These are phyloP conservation scores for Suillus hirtellus DNA, from an alignment of 768 basidiomycete genomes.

Conservation along the genomic window DNA sequence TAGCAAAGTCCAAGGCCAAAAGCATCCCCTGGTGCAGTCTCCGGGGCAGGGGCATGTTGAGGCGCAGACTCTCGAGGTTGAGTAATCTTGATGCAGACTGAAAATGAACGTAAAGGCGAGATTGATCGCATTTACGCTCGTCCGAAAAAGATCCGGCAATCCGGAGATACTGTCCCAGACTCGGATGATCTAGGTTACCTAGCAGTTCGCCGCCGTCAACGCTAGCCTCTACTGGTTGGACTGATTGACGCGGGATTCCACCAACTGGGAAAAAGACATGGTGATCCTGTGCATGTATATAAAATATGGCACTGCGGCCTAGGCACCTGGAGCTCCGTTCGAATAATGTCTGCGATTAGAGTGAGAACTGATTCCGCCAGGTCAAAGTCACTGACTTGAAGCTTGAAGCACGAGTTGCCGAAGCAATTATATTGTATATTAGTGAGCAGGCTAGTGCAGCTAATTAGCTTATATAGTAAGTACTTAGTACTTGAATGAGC, in stretches of 20 bases:
- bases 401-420: background rate
- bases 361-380: background rate
- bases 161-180: background rate
- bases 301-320: background rate
- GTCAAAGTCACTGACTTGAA: background rate
- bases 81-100: too few relatives aligned
- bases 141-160: background rate
- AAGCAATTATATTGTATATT: background rate
- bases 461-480: background rate
- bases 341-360: background rate
- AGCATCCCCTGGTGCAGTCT: slow-evolving; percentile 88
- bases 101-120: too few relatives aligned
- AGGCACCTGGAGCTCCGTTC: background rate
- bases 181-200: background rate
- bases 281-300: background rate
- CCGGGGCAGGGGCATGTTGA: slow-evolving; percentile 69
- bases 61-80: too few relatives aligned
- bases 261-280: background rate
- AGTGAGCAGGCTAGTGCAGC: background rate
- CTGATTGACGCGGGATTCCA: background rate
- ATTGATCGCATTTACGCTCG: too few relatives aligned
- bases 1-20: slow-evolving; percentile 83
- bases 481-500: background rate
- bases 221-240: background rate
- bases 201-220: background rate